Evolutionary conservation across 148 eudicot genomes (phyloP).

Genomic region (Spergularia bocconei): DNA sequence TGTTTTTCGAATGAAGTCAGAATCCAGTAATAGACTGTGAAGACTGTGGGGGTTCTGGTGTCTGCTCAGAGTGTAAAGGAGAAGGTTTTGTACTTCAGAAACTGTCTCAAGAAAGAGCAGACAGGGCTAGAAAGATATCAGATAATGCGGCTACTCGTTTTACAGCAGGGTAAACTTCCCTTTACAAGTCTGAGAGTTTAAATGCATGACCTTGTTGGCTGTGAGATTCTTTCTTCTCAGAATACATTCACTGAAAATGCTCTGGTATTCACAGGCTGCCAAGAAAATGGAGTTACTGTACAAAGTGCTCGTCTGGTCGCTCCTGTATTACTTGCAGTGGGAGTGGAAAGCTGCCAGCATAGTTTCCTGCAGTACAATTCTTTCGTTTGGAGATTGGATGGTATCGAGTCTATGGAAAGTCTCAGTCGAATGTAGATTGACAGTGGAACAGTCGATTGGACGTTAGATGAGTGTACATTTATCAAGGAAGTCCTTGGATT

Average conservation of each 20-base stretch:
- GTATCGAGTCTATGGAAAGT: neutral
- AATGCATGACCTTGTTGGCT: neutral
- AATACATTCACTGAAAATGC: neutral
- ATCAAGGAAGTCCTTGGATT: neutral
- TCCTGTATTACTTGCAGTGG: slow-evolving; percentile 82
- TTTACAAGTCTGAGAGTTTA: neutral
- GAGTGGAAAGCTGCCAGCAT: slow-evolving; percentile 58
- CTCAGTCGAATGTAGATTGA: neutral
- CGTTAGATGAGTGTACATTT: neutral
- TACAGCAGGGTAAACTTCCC: slow-evolving; percentile 68
- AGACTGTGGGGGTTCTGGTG: slow-evolving; percentile 83
- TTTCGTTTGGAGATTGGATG: neutral
- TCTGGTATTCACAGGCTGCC: slow-evolving; percentile 65
- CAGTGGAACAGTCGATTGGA: neutral
- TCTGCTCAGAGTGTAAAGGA: slow-evolving; percentile 92
- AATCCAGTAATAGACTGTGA: slow-evolving; percentile 60
- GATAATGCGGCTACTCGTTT: slow-evolving; percentile 82
- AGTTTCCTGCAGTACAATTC: slow-evolving; percentile 3
- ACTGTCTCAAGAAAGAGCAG: slow-evolving; percentile 64
- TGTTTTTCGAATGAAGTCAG: slow-evolving; percentile 45
- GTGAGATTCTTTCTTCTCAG: neutral
- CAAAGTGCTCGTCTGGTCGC: slow-evolving; percentile 80
- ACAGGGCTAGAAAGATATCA: slow-evolving; percentile 67
- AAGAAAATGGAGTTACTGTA: slow-evolving; percentile 96
- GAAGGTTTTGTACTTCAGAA: slow-evolving; percentile 88